Conservation (phyloP, 352 stramenopile species). For the Lagenidium sp. region DNA sequence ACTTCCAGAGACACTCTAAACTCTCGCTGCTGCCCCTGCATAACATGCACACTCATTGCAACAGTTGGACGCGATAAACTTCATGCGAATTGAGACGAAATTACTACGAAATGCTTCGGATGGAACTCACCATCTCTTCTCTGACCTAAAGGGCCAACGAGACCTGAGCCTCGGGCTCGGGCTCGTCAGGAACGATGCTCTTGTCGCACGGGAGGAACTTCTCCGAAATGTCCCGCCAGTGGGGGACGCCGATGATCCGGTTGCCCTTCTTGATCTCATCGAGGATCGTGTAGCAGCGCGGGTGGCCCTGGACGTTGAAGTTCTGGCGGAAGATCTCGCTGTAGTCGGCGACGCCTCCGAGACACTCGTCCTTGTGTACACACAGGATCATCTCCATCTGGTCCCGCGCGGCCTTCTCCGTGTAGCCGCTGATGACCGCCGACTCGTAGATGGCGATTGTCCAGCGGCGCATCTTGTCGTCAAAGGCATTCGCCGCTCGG, state of each 20-base stretch:
- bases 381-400: constrained; percentile 52
- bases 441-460: constrained; percentile 38
- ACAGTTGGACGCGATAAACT: too few species aligned
- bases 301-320: constrained; percentile 38
- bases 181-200: too few species aligned
- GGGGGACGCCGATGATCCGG: constrained; percentile 33
- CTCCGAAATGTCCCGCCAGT: constrained; percentile 18
- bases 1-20: too few species aligned
- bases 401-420: constrained; percentile 19
- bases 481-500: constrained; percentile 9
- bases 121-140: too few species aligned
- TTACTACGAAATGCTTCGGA: too few species aligned
- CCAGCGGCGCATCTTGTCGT: constrained; percentile 26
- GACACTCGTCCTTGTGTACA: constrained; percentile 39
- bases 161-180: too few species aligned
- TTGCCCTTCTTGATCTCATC: constrained; percentile 20
- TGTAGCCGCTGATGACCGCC: constrained; percentile 33
- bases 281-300: constrained; percentile 35
- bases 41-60: too few species aligned
- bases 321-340: constrained; percentile 26
- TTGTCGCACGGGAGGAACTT: constrained; percentile 23
- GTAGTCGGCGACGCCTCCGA: constrained; percentile 35
- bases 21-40: too few species aligned
- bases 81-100: too few species aligned
- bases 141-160: too few species aligned